phyloP scores from a whole-genome alignment of 2,329 filamentous ascomycete species.

The Aspergillus novofumigatus region DNA sequence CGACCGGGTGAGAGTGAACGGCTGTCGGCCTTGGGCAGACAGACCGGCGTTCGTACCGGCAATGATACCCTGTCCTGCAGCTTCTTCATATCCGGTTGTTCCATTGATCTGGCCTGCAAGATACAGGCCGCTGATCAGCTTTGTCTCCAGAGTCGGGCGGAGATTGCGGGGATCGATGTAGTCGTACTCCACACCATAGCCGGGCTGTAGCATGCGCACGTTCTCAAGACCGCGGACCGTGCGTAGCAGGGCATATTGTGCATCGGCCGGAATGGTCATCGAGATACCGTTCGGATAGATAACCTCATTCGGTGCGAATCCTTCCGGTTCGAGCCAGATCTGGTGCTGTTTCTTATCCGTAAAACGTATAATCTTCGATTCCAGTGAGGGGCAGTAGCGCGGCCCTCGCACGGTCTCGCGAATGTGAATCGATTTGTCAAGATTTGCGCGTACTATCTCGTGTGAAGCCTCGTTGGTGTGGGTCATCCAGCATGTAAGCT shows the following conservation, averaged over 20 bases:
- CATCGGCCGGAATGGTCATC: slow-evolving; percentile 89
- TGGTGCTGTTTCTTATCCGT: slow-evolving; percentile 75
- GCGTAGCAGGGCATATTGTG: slow-evolving; percentile 77
- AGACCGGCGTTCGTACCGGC: slow-evolving; percentile 92
- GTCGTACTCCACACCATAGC: slow-evolving; percentile 97
- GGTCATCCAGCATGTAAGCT: slow-evolving; percentile 82
- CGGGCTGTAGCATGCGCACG: slow-evolving; percentile 86
- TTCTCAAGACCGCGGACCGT: slow-evolving; percentile 86
- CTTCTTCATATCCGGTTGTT: slow-evolving; percentile 97
- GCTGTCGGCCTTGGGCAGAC: slow-evolving; percentile 61
- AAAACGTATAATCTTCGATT: slow-evolving; percentile 91
- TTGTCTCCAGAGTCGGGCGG: slow-evolving; percentile 87
- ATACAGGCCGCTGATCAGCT: slow-evolving; percentile 81
- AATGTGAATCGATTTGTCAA: slow-evolving; percentile 96
- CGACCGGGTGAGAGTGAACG: slow-evolving; percentile 68
- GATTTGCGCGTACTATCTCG: slow-evolving; percentile 76
- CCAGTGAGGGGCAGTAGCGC: slow-evolving; percentile 90
- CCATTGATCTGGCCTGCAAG: slow-evolving; percentile 97
- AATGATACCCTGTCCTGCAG: slow-evolving; percentile 85
- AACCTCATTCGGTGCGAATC: slow-evolving; percentile 74
- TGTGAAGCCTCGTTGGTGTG: slow-evolving; percentile 82
- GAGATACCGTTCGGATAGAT: slow-evolving; percentile 96
- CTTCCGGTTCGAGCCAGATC: slow-evolving; percentile 96
- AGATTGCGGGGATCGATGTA: slow-evolving; percentile 92
- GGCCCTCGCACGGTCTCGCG: slow-evolving; percentile 92